Evolutionary conservation across 2,329 filamentous ascomycete genomes (phyloP).

Genomic region (Tolypocladium pustulatum): DNA sequence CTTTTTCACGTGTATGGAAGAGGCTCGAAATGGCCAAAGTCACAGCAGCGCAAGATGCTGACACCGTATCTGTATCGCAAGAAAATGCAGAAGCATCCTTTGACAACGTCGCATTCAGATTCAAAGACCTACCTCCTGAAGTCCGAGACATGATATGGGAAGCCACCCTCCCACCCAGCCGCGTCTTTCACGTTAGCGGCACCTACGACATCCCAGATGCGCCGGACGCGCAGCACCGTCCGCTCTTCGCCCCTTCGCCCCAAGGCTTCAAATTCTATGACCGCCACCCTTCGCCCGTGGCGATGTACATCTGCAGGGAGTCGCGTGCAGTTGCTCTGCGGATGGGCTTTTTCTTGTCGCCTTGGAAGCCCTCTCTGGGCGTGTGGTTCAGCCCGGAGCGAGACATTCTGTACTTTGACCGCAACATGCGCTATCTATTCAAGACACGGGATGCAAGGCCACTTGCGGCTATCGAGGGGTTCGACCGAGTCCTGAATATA

Average conservation of each 20-base stretch:
- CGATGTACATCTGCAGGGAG: constrained; percentile 13
- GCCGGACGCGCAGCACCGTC: not conserved
- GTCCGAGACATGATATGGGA: constrained; percentile 19
- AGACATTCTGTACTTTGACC: constrained; percentile 19
- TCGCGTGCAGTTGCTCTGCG: constrained; percentile 15
- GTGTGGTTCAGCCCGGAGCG: constrained; percentile 15
- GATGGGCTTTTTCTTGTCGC: constrained; percentile 14
- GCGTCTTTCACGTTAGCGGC: constrained; percentile 18
- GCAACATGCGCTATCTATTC: constrained; percentile 11
- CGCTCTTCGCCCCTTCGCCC: not conserved
- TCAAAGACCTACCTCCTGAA: constrained; percentile 13
- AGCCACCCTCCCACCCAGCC: constrained; percentile 13
- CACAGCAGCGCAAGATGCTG: not conserved
- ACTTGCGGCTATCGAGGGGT: constrained; percentile 5
- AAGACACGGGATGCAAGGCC: not conserved
- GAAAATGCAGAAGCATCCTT: not conserved
- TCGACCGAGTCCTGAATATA: constrained; percentile 15
- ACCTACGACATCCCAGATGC: not conserved
- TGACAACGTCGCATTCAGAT: not conserved
- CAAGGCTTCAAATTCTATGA: constrained; percentile 12
- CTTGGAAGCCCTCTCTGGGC: constrained; percentile 4
- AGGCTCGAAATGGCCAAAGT: not conserved
- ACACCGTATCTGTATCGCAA: not conserved
- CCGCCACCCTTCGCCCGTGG: constrained; percentile 8
- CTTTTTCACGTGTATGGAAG: not conserved